Percentiles rank a stretch among this genome's conserved stretches.
Evolutionary conservation across 257 asterid genomes (phyloP).

Genomic region (Anisodus acutangulus): DNA sequence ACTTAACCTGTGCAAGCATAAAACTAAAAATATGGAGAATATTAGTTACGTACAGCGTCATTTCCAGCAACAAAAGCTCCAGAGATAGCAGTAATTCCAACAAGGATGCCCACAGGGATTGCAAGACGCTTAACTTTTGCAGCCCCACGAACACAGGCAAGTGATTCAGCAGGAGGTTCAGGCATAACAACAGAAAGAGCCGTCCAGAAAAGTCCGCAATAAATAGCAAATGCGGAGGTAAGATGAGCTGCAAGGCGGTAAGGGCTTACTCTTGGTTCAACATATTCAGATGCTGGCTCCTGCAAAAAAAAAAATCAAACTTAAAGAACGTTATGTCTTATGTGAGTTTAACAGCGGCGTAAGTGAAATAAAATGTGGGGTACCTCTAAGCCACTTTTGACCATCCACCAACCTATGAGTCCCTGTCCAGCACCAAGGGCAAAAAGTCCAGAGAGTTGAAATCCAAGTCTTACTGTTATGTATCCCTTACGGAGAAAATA

Average conservation of each 20-base stretch:
- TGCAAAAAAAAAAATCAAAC: conserved; percentile 36
- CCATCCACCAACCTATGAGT: conserved; percentile 99
- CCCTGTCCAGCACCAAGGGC: conserved; percentile 99
- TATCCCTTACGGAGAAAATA: conserved; percentile 93
- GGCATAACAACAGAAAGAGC: conserved; percentile 96
- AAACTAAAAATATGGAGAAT: neutral
- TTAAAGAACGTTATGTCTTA: neutral
- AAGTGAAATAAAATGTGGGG: conserved; percentile 27
- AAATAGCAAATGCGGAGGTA: conserved; percentile 89
- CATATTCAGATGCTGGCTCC: conserved; percentile 83
- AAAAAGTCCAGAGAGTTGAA: conserved; percentile 81
- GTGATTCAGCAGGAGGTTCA: conserved; percentile 85
- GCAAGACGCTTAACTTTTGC: conserved; percentile 85
- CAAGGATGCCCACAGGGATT: conserved; percentile 79
- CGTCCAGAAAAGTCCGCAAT: conserved; percentile 91
- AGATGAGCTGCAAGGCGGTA: conserved; percentile 96
- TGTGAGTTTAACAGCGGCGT: conserved; percentile 8
- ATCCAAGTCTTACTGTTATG: conserved; percentile 69
- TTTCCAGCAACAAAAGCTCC: conserved; percentile 99
- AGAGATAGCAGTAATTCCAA: conserved; percentile 85
- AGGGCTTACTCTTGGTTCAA: conserved; percentile 97
- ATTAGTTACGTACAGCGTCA: conserved; percentile 73
- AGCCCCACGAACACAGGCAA: conserved; percentile 84
- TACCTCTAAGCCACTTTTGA: conserved; percentile 98
- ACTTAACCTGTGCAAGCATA: neutral